phyloP scores from a whole-genome alignment of 1,284 basidiomycete genomes.

The Rhodotorula sp. region DNA sequence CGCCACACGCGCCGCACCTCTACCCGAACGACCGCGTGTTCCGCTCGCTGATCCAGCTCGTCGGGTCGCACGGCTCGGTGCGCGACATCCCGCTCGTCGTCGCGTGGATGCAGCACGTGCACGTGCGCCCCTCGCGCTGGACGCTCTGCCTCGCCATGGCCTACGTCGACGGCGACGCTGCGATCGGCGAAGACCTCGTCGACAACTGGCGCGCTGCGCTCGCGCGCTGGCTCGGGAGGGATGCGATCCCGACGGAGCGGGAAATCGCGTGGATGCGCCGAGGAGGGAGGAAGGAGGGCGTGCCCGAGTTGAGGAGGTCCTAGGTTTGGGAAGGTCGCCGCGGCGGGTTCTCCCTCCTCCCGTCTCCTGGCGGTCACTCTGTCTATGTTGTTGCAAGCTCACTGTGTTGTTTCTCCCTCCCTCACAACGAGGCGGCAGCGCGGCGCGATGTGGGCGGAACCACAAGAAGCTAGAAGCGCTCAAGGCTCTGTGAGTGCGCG shows the following conservation, averaged over 20 bases:
- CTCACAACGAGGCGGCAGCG: no score
- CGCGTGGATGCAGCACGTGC: constrained; percentile 71
- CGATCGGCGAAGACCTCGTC: constrained; percentile 62
- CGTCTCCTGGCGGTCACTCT: no score
- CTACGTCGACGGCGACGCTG: constrained; percentile 66
- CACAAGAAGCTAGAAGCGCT: no score
- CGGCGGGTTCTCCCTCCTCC: no score
- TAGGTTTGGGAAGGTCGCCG: no score
- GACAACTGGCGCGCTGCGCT: constrained; percentile 63
- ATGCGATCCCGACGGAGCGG: constrained; percentile 57
- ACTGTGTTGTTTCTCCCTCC: no score
- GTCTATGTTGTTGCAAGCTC: no score
- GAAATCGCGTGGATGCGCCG: constrained; percentile 40
- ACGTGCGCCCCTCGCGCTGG: constrained; percentile 58
- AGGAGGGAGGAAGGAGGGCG: constrained; percentile 21
- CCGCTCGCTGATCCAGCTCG: constrained; percentile 64
- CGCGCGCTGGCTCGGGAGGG: constrained; percentile 64
- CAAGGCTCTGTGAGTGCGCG: no score
- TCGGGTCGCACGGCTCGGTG: constrained; percentile 59
- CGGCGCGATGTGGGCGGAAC: no score
- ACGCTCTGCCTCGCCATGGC: constrained; percentile 67
- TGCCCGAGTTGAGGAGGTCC: neutral
- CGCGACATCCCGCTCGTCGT: constrained; percentile 68
- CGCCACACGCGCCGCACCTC: constrained; percentile 53
- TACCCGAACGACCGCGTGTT: constrained; percentile 60